Evolutionary conservation across 2,329 filamentous ascomycete genomes (phyloP), one percentile per base, ranked within the genome.

Genomic region (Pseudocercospora fuligena): DNA sequence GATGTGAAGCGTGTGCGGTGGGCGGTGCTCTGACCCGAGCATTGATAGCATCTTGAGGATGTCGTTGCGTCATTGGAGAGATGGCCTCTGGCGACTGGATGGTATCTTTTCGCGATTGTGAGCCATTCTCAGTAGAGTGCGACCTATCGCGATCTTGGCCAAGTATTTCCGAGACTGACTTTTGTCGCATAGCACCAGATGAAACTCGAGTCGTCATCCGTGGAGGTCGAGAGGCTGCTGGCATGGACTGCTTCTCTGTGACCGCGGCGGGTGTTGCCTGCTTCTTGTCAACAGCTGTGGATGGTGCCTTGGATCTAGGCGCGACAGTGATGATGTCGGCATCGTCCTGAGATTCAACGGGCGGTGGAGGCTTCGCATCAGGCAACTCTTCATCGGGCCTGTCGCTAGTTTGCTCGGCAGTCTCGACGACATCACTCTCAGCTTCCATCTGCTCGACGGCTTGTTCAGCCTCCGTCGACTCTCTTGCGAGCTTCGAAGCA

Each of bases 151-250:
- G 83, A 21, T 83, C 84, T 66, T 88, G 88, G 61, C 87, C 89
- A 5, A 92, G 82, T 49, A 92, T 91, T 76, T 92, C 90, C 19
- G 88, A 90, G 4, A 92, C 89, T 5, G 90, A 91, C 74, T 92
- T 92, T 61, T 90, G 88, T 67, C 87, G 84, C 72, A 92, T 88
- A 2, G 89, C 87, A 49, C 89, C 90, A 9, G 90, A 91, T 2
- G 89, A 88, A 23, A 91, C 88, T 71, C 90, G 81, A 1, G 89
- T 92, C 11, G 88, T 90, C 80, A 90, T 90, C 31, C 89, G 61
- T 36, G 60, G 60, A 11, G 63, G 84, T 71, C 66, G 69, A 21
- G 56, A 12, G n/a, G 66, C 33, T 16, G 64, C 60, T 25, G 66
- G 36, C 43, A 53, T 64, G 11, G 56, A 60, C 25, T 27, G 64